A percentile compares a stretch with the other conserved stretches of the same genome.
Conservation (phyloP, 2,329 filamentous ascomycete genomes). For the Raffaelea arxii region DNA sequence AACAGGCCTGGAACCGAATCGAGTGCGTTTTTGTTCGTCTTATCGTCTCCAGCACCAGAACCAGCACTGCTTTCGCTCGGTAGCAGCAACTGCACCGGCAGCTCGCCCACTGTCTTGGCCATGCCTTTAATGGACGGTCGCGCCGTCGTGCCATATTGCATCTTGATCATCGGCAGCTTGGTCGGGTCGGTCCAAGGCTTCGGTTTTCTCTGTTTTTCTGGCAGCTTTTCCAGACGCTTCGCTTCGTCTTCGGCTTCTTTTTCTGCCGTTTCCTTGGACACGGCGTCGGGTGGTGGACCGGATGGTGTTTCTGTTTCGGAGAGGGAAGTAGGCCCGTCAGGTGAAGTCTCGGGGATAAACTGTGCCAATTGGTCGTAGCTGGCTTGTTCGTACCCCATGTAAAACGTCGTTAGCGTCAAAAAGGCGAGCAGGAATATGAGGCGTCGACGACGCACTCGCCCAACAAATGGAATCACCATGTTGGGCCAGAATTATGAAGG, state of each 20-base stretch:
- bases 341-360: conserved; percentile 2
- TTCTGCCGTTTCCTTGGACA: background rate
- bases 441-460: conserved; percentile 10
- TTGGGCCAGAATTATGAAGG: conserved; percentile 1
- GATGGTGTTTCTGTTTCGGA: background rate
- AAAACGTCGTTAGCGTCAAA: background rate
- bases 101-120: conserved; percentile 17
- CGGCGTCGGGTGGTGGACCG: background rate
- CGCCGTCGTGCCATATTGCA: conserved; percentile 25
- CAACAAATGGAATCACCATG: conserved; percentile 5
- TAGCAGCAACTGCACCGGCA: conserved; percentile 20
- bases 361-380: background rate
- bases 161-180: conserved; percentile 6
- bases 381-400: conserved; percentile 3
- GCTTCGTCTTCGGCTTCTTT: background rate
- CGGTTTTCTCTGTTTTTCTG: background rate
- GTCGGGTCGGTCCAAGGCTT: background rate
- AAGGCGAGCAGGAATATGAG: conserved; percentile 1
- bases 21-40: conserved; percentile 8
- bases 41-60: conserved; percentile 10
- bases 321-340: conserved; percentile 1
- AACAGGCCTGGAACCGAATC: conserved; percentile 21
- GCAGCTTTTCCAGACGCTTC: background rate
- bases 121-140: conserved; percentile 27
- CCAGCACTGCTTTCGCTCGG: conserved; percentile 1